Evolutionary conservation across 345 rosid genomes (phyloP).

Genomic region (Euphorbia peplus): DNA sequence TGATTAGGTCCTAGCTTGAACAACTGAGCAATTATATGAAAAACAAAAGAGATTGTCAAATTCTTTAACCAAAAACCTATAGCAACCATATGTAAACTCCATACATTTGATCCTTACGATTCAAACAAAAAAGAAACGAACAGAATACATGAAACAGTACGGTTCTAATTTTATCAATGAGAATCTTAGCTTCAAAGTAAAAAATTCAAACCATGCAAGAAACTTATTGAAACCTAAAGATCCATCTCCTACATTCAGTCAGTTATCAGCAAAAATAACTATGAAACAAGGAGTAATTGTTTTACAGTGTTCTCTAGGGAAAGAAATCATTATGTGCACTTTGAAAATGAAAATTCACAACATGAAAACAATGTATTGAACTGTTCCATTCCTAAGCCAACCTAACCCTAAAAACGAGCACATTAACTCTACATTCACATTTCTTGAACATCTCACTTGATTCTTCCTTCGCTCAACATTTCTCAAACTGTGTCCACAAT

Average conservation of each 20-base stretch:
- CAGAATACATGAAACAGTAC: background rate
- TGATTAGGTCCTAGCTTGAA: constrained; percentile 69
- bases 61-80: background rate
- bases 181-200: background rate
- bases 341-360: background rate
- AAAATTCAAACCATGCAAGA: background rate
- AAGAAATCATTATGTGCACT: no score
- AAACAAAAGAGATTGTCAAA: background rate
- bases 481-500: no score
- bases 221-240: background rate
- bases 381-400: background rate
- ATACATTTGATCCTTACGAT: background rate
- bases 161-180: background rate
- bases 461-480: no score
- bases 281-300: no score
- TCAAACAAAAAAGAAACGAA: background rate
- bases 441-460: no score
- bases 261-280: background rate
- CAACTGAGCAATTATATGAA: constrained; percentile 42
- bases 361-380: background rate
- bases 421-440: background rate
- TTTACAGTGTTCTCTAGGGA: no score
- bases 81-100: background rate
- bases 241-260: background rate
- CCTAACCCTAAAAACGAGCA: background rate